Percentiles rank a stretch among this genome's conserved stretches.
These are phyloP conservation scores for Vitellaria paradoxa DNA, from an alignment of 179 eudicot genomes.

Conservation along the genomic window DNA sequence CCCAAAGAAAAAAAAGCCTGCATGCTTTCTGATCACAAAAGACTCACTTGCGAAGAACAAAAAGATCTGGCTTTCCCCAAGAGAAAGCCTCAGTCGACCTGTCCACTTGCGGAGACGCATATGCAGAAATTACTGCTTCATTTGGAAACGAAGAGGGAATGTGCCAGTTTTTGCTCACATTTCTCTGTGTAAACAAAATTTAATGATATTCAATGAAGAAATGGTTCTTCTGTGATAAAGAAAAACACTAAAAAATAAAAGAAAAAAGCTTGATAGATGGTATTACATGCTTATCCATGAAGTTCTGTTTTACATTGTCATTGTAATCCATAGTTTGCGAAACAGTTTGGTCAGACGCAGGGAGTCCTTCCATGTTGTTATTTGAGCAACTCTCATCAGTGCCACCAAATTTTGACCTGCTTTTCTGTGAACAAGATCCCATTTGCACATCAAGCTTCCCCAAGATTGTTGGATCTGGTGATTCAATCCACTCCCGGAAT, in stretches of 20 bases:
- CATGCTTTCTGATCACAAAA: background rate
- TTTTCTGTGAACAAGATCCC: constrained; percentile 43
- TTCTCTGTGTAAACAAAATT: constrained; percentile 60
- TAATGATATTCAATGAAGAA: background rate
- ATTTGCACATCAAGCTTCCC: constrained; percentile 51
- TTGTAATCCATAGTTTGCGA: constrained; percentile 25
- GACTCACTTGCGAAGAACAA: constrained; percentile 79
- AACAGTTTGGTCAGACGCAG: constrained; percentile 27
- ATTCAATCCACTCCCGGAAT: constrained; percentile 95
- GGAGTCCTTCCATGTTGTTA: constrained; percentile 31
- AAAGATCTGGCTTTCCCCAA: constrained; percentile 97
- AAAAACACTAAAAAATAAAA: constrained; percentile 1
- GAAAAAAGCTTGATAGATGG: background rate
- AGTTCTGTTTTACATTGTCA: constrained; percentile 42
- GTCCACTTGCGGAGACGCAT: constrained; percentile 88
- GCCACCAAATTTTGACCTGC: constrained; percentile 38
- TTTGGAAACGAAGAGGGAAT: constrained; percentile 85
- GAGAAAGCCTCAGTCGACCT: constrained; percentile 88
- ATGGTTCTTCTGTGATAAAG: constrained; percentile 7
- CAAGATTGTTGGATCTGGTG: constrained; percentile 90
- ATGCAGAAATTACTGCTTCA: constrained; percentile 78
- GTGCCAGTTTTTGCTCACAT: constrained; percentile 98
- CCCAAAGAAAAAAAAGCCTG: background rate
- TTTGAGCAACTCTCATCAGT: constrained; percentile 18
- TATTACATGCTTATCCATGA: constrained; percentile 95